Evolutionary conservation across 2,329 filamentous ascomycete genomes (phyloP).

Genomic region (Knufia fluminis): DNA sequence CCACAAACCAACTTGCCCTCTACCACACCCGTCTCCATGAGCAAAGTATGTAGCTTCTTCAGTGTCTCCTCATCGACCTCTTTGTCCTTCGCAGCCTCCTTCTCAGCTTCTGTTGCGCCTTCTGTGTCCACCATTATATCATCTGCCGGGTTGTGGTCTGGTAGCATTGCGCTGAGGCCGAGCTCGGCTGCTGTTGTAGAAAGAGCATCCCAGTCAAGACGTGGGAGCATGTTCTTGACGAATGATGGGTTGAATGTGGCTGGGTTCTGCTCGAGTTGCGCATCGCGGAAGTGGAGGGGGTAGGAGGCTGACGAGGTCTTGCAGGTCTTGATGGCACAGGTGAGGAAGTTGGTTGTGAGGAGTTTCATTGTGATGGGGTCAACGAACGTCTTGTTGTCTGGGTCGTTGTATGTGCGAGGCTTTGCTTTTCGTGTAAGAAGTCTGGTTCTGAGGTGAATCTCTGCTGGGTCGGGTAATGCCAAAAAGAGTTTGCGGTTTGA

Average conservation of each 20-base stretch:
- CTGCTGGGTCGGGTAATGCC: too few species aligned
- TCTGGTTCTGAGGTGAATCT: too few species aligned
- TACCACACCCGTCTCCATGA: constrained; percentile 81
- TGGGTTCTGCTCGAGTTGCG: constrained; percentile 77
- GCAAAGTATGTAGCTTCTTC: constrained; percentile 66
- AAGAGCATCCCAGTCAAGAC: constrained; percentile 81
- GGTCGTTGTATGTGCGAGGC: neutral
- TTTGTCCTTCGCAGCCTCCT: constrained; percentile 13
- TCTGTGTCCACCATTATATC: constrained; percentile 5
- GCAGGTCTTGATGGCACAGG: constrained; percentile 92
- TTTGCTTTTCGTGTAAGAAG: too few species aligned
- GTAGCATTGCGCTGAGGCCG: constrained; percentile 26
- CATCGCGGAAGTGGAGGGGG: constrained; percentile 85
- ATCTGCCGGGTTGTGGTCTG: constrained; percentile 24
- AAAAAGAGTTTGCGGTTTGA: too few species aligned
- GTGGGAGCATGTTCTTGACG: constrained; percentile 72
- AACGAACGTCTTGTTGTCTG: neutral
- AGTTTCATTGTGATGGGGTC: constrained; percentile 66
- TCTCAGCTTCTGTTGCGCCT: constrained; percentile 13
- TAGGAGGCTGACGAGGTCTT: constrained; percentile 71
- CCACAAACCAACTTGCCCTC: constrained; percentile 86
- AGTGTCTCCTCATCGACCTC: constrained; percentile 56
- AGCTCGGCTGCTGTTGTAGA: constrained; percentile 69
- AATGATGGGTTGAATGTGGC: constrained; percentile 73
- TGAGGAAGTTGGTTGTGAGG: constrained; percentile 90